phyloP scores from a whole-genome alignment of 306 rosid species.

The Canavalia gladiata region DNA sequence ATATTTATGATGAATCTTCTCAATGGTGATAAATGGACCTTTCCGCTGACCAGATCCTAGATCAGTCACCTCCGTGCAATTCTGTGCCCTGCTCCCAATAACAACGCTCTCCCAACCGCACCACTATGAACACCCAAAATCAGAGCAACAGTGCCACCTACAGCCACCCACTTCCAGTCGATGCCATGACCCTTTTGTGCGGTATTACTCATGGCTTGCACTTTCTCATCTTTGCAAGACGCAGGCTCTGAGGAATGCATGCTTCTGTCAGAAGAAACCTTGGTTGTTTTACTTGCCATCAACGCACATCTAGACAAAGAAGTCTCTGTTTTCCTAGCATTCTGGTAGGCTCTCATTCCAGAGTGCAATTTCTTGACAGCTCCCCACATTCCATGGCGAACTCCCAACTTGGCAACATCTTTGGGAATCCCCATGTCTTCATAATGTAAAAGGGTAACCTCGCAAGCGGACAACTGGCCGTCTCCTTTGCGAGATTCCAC shows the following conservation, averaged over 20 bases:
- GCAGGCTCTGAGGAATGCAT: slow-evolving; percentile 56
- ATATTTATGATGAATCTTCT: slow-evolving; percentile 42
- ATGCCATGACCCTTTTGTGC: slow-evolving; percentile 61
- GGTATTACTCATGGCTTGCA: slow-evolving; percentile 41
- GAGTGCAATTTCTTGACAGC: slow-evolving; percentile 92
- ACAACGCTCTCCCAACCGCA: slow-evolving; percentile 77
- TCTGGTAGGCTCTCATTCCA: slow-evolving; percentile 96
- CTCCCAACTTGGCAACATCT: slow-evolving; percentile 95
- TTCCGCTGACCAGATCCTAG: slow-evolving; percentile 27
- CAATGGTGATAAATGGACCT: slow-evolving; percentile 41
- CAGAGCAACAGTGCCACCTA: slow-evolving; percentile 94
- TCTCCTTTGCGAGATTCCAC: slow-evolving; percentile 95
- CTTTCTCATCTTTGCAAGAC: slow-evolving; percentile 55
- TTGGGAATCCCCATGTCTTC: slow-evolving; percentile 99
- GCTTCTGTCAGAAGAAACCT: slow-evolving; percentile 60
- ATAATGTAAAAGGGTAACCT: slow-evolving; percentile 87
- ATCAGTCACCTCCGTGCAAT: slow-evolving; percentile 69
- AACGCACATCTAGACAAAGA: slow-evolving; percentile 73
- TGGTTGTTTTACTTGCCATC: slow-evolving; percentile 83
- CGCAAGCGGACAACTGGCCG: slow-evolving; percentile 88
- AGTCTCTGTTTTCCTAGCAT: slow-evolving; percentile 72
- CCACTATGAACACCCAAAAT: slow-evolving; percentile 90
- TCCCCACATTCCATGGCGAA: slow-evolving; percentile 99
- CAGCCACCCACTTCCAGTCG: slow-evolving; percentile 95
- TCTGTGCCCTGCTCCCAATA: slow-evolving; percentile 94